Evolutionary conservation across 1,139 yeast species (phyloP), one percentile per base, ranked within the genome.

Genomic region (Arxiozyma telluris): DNA sequence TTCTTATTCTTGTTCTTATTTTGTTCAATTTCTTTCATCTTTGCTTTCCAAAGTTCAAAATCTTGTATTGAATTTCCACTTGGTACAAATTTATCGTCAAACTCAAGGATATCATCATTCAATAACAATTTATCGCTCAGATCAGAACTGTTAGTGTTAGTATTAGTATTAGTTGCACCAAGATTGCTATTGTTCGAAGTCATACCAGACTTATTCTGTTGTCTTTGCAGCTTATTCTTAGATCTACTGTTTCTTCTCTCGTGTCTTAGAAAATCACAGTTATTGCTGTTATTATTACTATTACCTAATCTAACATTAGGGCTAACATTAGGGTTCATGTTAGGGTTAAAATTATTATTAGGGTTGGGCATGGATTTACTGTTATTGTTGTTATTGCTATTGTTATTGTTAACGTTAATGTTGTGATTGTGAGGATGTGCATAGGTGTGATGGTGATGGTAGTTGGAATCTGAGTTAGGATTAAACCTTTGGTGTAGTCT

Each of bases 11-110:
- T 52, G 41, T 49, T 55, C 76, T 76, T 76, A 56, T 73, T 76
- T 49, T 77, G 76, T 52, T 82, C 85, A 64, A 81, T 79, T 52
- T 74, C 73, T 59, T 77, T 78, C 83, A 82, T 80, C 63, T 76
- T 76, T 50, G 78, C 73, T 67, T 82, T 84, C 88, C 90, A 85
- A 57, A 76, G 76, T 66, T 85, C 94, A 64, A 85, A 85, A 62
- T 84, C 93, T 53, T 81, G 82, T 22, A 83, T 83, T 1, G 87
- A 77, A 57, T 78, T 81, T 68, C 77, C 69, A 54, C 73, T 67
- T 51, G 69, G 67, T 25, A 64, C 69, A 54, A 68, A 64, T 49
- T 64, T 65, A 44, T 62, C 67, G 54, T 67, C 71, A 41, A 68
- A 53, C n/a, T 66, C 67, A 44, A 66, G 20, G 39, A 51, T 54